Evolutionary conservation across 257 asterid genomes (phyloP).

Genomic region (Solanum etuberosum): DNA sequence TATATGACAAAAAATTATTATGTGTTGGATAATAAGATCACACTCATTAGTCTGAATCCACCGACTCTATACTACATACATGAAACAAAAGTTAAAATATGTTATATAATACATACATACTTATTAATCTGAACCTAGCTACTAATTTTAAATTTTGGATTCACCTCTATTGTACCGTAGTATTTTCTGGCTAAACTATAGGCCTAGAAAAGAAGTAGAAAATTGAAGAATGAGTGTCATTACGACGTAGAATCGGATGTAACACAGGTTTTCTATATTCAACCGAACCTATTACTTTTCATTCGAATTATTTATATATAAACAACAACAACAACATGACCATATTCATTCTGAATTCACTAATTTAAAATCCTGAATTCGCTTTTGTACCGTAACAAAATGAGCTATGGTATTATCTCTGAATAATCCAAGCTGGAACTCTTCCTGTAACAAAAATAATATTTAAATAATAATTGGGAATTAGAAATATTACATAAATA

Average conservation of each 20-base stretch:
- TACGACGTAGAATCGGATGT: background rate
- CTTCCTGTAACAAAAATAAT: conserved; percentile 21
- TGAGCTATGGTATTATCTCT: conserved; percentile 2
- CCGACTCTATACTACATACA: background rate
- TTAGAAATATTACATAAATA: background rate
- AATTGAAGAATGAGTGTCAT: background rate
- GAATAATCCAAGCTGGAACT: conserved; percentile 49
- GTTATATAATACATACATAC: background rate
- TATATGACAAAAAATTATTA: background rate
- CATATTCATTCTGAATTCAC: background rate
- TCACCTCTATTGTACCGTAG: background rate
- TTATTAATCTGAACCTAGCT: background rate
- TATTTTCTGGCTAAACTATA: background rate
- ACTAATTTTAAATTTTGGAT: background rate
- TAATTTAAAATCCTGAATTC: background rate
- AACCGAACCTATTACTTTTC: background rate
- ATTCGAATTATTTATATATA: background rate
- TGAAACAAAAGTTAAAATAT: too few relatives aligned
- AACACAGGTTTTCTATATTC: background rate
- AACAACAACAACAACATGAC: background rate
- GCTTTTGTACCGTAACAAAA: background rate
- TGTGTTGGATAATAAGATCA: background rate
- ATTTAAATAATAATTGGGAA: background rate
- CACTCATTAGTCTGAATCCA: background rate
- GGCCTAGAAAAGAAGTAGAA: background rate